Conservation (phyloP, 1,284 basidiomycete species). For the Ceratobasidium sp. region DNA sequence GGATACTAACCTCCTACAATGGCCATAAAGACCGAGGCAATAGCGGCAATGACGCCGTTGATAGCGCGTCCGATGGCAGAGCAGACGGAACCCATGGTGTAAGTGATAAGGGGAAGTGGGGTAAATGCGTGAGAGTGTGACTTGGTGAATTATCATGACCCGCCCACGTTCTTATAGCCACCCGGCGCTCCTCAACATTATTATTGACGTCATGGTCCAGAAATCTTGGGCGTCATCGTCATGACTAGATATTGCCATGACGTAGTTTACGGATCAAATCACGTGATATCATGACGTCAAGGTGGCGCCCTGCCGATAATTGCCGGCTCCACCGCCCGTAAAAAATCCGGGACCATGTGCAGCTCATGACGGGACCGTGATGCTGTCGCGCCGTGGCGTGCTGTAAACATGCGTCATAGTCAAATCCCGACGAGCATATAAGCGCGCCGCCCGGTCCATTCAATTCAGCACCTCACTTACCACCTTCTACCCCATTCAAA, state of each 20-base stretch:
- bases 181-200: not conserved
- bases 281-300: slow-evolving; percentile 1
- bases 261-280: not conserved
- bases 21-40: slow-evolving; percentile 47
- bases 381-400: not conserved
- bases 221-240: not conserved
- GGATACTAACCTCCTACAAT: slow-evolving; percentile 46
- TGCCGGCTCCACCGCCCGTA: not conserved
- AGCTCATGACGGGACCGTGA: not conserved
- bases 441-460: not conserved
- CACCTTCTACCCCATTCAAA: not conserved
- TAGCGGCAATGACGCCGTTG: slow-evolving; percentile 49
- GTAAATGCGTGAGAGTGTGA: too few species aligned
- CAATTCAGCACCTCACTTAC: slow-evolving; percentile 3
- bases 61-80: slow-evolving; percentile 49
- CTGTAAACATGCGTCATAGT: not conserved
- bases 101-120: not conserved
- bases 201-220: not conserved
- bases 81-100: slow-evolving; percentile 47
- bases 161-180: not conserved
- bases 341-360: not conserved
- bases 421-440: not conserved
- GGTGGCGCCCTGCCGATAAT: not conserved
- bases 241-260: not conserved
- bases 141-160: too few species aligned